Evolutionary conservation across 805 yeast genomes (phyloP).

Genomic region (Saccharomycopsis oosterbeekiorum): DNA sequence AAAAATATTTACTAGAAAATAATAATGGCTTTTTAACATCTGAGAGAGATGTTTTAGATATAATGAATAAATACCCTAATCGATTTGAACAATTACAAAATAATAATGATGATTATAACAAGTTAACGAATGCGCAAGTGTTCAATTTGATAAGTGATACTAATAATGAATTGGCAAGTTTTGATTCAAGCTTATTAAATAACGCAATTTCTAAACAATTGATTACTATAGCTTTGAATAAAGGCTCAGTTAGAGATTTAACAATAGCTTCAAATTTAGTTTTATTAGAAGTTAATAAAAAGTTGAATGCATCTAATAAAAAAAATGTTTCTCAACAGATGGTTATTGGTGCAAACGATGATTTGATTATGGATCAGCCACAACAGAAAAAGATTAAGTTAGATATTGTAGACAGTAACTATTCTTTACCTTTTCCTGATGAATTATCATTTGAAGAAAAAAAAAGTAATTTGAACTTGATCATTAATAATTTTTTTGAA

Average conservation of each 20-base stretch:
- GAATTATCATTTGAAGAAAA: slow-evolving; percentile 44
- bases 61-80: slow-evolving; percentile 9
- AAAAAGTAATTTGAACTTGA: slow-evolving; percentile 43
- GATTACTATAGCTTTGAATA: slow-evolving; percentile 56
- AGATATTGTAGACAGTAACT: slow-evolving; percentile 32
- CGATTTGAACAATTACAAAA: slow-evolving; percentile 19
- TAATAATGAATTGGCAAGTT: slow-evolving; percentile 48
- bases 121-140: slow-evolving; percentile 47
- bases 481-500: slow-evolving; percentile 49
- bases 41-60: slow-evolving; percentile 18
- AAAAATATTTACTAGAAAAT: slow-evolving; percentile 20
- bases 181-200: slow-evolving; percentile 64
- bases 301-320: slow-evolving; percentile 15
- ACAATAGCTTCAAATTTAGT: slow-evolving; percentile 62
- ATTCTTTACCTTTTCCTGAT: slow-evolving; percentile 49
- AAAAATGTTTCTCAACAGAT: slow-evolving; percentile 12
- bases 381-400: slow-evolving; percentile 11
- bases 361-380: slow-evolving; percentile 22
- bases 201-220: slow-evolving; percentile 51
- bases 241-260: slow-evolving; percentile 42
- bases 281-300: slow-evolving; percentile 21
- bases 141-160: slow-evolving; percentile 53
- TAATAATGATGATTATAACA: slow-evolving; percentile 21
- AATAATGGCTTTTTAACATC: slow-evolving; percentile 8
- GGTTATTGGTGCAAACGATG: background rate